These are phyloP conservation scores for Kluyveromyces wickerhamii DNA, from an alignment of 805 yeast species.

Conservation along the genomic window DNA sequence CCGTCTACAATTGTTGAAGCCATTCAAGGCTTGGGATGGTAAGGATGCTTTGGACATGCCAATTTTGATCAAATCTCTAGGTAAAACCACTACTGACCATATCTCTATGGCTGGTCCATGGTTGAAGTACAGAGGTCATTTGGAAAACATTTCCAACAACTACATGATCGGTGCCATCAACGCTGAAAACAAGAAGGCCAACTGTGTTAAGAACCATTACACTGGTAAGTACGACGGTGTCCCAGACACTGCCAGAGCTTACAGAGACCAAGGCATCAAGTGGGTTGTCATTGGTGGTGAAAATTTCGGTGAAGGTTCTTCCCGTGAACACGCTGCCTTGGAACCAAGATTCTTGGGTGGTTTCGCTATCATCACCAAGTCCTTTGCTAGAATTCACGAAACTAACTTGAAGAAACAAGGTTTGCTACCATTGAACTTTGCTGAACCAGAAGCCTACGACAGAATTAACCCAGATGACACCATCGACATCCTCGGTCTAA, in stretches of 20 bases:
- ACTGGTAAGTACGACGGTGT: slow-evolving; percentile 91
- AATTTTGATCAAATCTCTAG: slow-evolving; percentile 90
- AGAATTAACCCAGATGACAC: slow-evolving; percentile 86
- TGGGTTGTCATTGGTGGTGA: slow-evolving; percentile 99
- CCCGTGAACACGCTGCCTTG: slow-evolving; percentile 99
- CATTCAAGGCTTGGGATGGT: slow-evolving; percentile 95
- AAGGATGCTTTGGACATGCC: slow-evolving; percentile 85
- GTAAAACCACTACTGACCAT: slow-evolving; percentile 99
- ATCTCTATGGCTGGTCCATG: slow-evolving; percentile 99
- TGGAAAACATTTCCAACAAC: slow-evolving; percentile 97
- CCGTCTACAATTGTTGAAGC: slow-evolving; percentile 90
- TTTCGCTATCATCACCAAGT: slow-evolving; percentile 93
- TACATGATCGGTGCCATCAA: slow-evolving; percentile 99
- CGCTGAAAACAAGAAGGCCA: slow-evolving; percentile 92
- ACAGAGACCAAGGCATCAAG: slow-evolving; percentile 85
- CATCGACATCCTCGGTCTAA: slow-evolving; percentile 79
- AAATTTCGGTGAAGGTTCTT: slow-evolving; percentile 99
- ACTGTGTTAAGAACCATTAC: slow-evolving; percentile 80
- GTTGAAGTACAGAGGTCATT: slow-evolving; percentile 99
- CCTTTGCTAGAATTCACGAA: slow-evolving; percentile 98
- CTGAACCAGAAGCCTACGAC: slow-evolving; percentile 84
- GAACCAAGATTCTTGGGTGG: slow-evolving; percentile 99
- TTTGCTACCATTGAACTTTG: slow-evolving; percentile 92
- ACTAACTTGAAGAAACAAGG: slow-evolving; percentile 99
- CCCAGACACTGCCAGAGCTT: slow-evolving; percentile 92